These are phyloP conservation scores for Lotus japonicus DNA, from an alignment of 306 rosid species.

Conservation along the genomic window DNA sequence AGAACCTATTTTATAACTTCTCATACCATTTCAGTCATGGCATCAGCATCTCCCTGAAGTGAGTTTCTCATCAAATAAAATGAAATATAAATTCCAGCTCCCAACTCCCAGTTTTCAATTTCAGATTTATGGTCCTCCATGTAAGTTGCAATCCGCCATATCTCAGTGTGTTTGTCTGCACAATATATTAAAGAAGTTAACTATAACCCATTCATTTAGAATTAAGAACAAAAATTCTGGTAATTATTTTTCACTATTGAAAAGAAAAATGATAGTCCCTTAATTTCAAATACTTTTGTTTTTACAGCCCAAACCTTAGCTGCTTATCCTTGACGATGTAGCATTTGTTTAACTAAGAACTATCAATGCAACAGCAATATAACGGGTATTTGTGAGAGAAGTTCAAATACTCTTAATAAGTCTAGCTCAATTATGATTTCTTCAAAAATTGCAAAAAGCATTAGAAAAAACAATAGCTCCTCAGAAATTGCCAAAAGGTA, in stretches of 20 bases:
- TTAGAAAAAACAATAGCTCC: not conserved
- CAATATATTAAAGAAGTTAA: constrained; percentile 14
- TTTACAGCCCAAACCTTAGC: not conserved
- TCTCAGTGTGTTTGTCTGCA: constrained; percentile 73
- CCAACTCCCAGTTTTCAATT: constrained; percentile 96
- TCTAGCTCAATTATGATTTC: not conserved
- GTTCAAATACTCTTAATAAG: not conserved
- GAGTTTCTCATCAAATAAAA: constrained; percentile 70
- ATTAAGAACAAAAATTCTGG: not conserved
- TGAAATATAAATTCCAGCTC: constrained; percentile 88
- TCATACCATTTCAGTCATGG: constrained; percentile 62
- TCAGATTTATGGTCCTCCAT: constrained; percentile 93
- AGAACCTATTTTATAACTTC: not conserved
- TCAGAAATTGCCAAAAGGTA: not conserved
- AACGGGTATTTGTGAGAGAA: not conserved
- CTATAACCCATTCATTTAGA: constrained; percentile 1
- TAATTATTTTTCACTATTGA: not conserved
- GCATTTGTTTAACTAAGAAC: not conserved
- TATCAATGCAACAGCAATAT: not conserved
- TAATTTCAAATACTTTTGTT: not conserved
- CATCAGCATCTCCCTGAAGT: constrained; percentile 54
- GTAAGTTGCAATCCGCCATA: constrained; percentile 74
- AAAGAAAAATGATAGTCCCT: not conserved
- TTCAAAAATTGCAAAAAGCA: not conserved
- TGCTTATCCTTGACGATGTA: not conserved